Evolutionary conservation across 441 rosid species (phyloP), one percentile per base, ranked within the genome.

Genomic region (Syzygium malaccense): DNA sequence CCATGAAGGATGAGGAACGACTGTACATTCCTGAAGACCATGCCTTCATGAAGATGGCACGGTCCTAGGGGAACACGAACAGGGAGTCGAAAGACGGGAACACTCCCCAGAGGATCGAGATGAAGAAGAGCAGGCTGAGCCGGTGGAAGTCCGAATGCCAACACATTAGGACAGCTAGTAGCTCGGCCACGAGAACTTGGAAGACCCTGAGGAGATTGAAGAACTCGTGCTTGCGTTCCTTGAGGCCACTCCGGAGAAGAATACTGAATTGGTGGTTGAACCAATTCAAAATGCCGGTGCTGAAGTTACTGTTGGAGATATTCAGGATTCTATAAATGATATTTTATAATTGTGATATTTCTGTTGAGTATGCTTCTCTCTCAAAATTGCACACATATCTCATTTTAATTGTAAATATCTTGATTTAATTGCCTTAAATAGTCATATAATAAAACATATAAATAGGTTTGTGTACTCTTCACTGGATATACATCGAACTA

Each of bases 11-110:
- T 58, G 94, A 92, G 45, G 91, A 86, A 26, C 92, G 91, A 54
- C 88, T 87, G 84, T 88, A 93, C 93, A 90, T 93, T 75, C 89
- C 93, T 8, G 86, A 89, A 6, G 93, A 87, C 87, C 92, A 89
- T 86, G 92, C 94, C 88, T 92, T 89, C 18, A 87, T 79, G 30
- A 93, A 92, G 92, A 91, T 91, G 32, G 88, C 53, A 33, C 91
- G 88, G 89, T 92, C 92, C 88, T 89, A 89, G 30, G 94, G 93
- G 71, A 91, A 91, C 53, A 90, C 89, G 85, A 92, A 92, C 60
- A 89, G 79, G 78, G 93, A 89, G 17, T 90, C 88, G 71, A 92
- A 90, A 37, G 88, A 41, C 17, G 91, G 93, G 62, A 89, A 88
- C 89, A 91, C 90, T 10, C 89, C 91, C 93, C 91, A 93, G 49